These are phyloP conservation scores for Apiospora pterosperma DNA, from an alignment of 2,329 filamentous ascomycete genomes.

Conservation along the genomic window DNA sequence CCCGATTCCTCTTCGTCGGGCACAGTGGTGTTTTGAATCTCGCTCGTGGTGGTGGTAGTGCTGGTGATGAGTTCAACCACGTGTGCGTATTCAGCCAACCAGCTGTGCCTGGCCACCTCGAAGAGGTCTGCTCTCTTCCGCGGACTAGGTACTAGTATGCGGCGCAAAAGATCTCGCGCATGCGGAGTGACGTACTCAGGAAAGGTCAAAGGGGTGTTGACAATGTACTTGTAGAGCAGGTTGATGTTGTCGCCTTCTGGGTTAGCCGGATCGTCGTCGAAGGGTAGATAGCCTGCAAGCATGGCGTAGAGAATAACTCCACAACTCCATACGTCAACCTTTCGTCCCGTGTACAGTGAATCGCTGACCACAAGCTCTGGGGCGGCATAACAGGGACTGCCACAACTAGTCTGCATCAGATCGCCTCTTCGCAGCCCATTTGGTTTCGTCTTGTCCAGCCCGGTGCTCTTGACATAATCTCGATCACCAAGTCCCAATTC, in stretches of 20 bases:
- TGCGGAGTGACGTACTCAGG: slow-evolving; percentile 98
- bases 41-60: slow-evolving; percentile 80
- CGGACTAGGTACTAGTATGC: slow-evolving; percentile 93
- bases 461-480: slow-evolving; percentile 81
- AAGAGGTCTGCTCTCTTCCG: slow-evolving; percentile 93
- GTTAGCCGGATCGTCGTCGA: slow-evolving; percentile 97
- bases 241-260: slow-evolving; percentile 99
- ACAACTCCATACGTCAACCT: slow-evolving; percentile 99
- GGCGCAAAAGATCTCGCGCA: slow-evolving; percentile 83
- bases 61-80: slow-evolving; percentile 97
- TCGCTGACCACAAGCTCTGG: slow-evolving; percentile 97
- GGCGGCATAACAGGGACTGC: slow-evolving; percentile 95
- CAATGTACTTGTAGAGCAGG: slow-evolving; percentile 97
- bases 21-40: slow-evolving; percentile 78
- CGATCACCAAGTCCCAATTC: slow-evolving; percentile 84
- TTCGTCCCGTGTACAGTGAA: slow-evolving; percentile 92
- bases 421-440: slow-evolving; percentile 83
- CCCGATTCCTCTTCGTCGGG: slow-evolving; percentile 58
- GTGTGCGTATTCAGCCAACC: slow-evolving; percentile 95
- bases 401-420: slow-evolving; percentile 98
- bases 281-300: slow-evolving; percentile 95
- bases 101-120: slow-evolving; percentile 95
- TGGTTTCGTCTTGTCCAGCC: slow-evolving; percentile 74
- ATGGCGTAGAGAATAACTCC: slow-evolving; percentile 99
- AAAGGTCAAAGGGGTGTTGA: slow-evolving; percentile 93